A percentile compares a stretch with the other conserved stretches of the same genome.
Evolutionary conservation across 257 asterid species (phyloP).

Genomic region (Forsythia suspensa): DNA sequence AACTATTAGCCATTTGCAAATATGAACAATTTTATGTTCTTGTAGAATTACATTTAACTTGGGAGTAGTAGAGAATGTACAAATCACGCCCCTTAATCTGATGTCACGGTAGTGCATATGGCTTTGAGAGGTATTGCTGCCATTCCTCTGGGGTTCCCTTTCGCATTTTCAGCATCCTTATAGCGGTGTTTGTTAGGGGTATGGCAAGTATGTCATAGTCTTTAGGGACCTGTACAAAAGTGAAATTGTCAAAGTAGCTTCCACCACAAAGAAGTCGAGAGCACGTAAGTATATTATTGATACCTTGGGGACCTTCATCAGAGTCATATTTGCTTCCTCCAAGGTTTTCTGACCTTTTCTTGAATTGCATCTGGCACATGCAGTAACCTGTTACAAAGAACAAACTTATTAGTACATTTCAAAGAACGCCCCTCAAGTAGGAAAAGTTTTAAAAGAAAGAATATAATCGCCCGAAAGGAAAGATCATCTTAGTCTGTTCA

Average conservation of each 20-base stretch:
- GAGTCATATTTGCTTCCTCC: conserved; percentile 81
- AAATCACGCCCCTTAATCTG: not conserved
- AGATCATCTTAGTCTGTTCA: too few species aligned
- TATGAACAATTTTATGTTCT: not conserved
- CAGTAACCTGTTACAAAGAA: conserved; percentile 68
- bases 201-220: conserved; percentile 77
- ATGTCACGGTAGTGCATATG: conserved; percentile 47
- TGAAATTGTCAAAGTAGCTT: not conserved
- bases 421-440: not conserved
- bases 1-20: not conserved
- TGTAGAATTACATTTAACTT: not conserved
- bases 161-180: conserved; percentile 60
- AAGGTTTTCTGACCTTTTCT: conserved; percentile 79
- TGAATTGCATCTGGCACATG: conserved; percentile 81
- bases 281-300: not conserved
- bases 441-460: not conserved
- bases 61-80: conserved; percentile 12
- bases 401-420: not conserved
- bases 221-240: conserved; percentile 62
- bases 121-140: conserved; percentile 72
- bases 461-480: not conserved
- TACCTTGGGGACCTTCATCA: conserved; percentile 82
- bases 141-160: conserved; percentile 88
- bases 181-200: conserved; percentile 64
- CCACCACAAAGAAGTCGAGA: not conserved